Base-by-base conservation (phyloP, 495 filamentous ascomycete species). In the Tuber umbilicatum region DNA sequence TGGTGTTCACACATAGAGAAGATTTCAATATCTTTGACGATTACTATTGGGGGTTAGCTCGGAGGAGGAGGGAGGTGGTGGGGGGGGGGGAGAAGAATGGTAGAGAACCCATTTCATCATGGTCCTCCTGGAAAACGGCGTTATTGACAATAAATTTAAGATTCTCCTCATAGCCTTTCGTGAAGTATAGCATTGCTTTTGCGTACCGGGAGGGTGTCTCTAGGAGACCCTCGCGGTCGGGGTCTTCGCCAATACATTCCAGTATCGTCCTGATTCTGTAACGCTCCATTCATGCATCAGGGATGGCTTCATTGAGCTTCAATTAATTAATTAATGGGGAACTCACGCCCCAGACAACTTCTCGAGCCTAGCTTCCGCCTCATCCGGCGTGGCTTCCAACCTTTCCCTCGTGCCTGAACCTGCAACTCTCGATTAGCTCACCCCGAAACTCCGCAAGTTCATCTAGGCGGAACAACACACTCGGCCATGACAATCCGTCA, bases 1-100 rank as follows among this genome's bases (percentile, higher is more conserved):
- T 98, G 94, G 83, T 98, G 94, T 84, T 98, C 94, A 86, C 94
- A 98, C 70, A 97, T 86, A 70, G 91, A 93, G 83, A 93, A 97
- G 6, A 97, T 89, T 80, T 97, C 94, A 78, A 98, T 97, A 79
- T 98, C 94, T 84, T 96, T 97, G 40, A 98, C 94, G 75, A 98
- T 97, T 35, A 97, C 93, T 78, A 23, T 38, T 39, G 12, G 35
- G 47, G 2, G 70, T 27, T 43, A 73, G 73, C 42, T 67, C 12
- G n/a, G 38, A 27, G 67, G 35, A n/a, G 39, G 38, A 21, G 27
- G 5, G 21, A 21, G 39, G 68, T 12, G 5, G 27, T 4, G 42
- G 42, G 14, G 14, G 42, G 41, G 14, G 41, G 14, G 42, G 42
- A 17, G 42, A 23, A 14, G 69, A 2, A 21, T 7, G 23, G 35